A percentile compares a stretch with the other conserved stretches of the same genome.
Conservation (phyloP, 176 grass and related monocot genomes). For the Oryza australiensis region DNA sequence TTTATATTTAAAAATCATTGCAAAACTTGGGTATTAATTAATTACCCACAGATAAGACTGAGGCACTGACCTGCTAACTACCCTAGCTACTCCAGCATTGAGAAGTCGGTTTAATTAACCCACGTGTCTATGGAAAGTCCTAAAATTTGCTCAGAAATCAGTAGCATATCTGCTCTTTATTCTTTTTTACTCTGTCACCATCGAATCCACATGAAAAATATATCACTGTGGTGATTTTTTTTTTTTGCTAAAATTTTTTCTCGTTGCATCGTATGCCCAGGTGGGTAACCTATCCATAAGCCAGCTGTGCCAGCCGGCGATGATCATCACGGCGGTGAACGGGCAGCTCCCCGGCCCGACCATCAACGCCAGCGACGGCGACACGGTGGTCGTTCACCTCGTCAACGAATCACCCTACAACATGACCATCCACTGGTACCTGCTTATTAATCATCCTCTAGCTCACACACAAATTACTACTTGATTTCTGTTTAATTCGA, state of each 20-base stretch:
- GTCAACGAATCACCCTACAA: slow-evolving; percentile 57
- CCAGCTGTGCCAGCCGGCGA: slow-evolving; percentile 31
- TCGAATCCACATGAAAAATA: neutral
- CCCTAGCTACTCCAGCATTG: too few species aligned
- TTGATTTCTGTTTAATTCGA: too few species aligned
- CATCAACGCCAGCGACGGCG: slow-evolving; percentile 47
- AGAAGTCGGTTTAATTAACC: too few species aligned
- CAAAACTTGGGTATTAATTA: too few species aligned
- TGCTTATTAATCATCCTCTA: neutral
- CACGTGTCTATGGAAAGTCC: too few species aligned
- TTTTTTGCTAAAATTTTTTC: neutral
- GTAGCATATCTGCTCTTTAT: too few species aligned
- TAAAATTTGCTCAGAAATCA: too few species aligned
- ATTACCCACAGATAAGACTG: too few species aligned
- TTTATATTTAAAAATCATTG: too few species aligned
- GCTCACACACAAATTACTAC: neutral
- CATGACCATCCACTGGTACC: slow-evolving; percentile 65
- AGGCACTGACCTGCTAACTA: too few species aligned
- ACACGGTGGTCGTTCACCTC: slow-evolving; percentile 53
- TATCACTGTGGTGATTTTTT: neutral
- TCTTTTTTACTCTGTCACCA: too few species aligned
- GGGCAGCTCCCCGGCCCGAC: slow-evolving; percentile 57
- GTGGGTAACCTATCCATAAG: slow-evolving; percentile 61
- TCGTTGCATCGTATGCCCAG: slow-evolving; percentile 4
- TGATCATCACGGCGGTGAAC: slow-evolving; percentile 66